Conservation (phyloP, 805 yeast species). For the Candida loeiensis region DNA sequence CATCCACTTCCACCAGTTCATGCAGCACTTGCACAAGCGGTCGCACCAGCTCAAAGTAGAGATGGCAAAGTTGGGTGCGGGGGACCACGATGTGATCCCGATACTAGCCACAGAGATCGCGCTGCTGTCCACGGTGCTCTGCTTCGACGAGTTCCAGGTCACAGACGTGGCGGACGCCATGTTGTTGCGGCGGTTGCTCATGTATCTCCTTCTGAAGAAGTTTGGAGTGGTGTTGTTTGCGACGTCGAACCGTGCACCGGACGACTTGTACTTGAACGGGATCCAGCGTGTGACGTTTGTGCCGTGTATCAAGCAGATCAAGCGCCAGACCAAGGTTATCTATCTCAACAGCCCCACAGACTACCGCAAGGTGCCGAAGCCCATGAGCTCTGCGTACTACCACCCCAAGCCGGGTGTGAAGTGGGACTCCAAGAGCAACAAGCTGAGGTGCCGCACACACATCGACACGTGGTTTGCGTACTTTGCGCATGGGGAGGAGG, state of each 20-base stretch:
- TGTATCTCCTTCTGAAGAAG: conserved; percentile 61
- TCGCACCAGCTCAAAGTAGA: conserved; percentile 63
- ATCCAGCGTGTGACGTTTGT: conserved; percentile 88
- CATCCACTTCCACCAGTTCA: conserved; percentile 93
- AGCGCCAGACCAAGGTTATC: conserved; percentile 69
- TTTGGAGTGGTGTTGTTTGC: conserved; percentile 88
- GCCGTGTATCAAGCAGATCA: conserved; percentile 84
- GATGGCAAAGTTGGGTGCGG: conserved; percentile 18
- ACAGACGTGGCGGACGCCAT: conserved; percentile 99
- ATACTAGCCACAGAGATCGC: conserved; percentile 81
- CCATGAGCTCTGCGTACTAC: conserved; percentile 74
- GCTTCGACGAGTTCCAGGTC: conserved; percentile 97
- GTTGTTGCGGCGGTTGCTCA: conserved; percentile 76
- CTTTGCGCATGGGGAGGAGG: conserved; percentile 47
- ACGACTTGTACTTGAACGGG: conserved; percentile 89
- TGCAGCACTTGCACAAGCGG: conserved; percentile 89
- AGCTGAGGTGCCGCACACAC: conserved; percentile 55
- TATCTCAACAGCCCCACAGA: conserved; percentile 89
- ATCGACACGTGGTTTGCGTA: conserved; percentile 73
- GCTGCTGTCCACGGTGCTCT: conserved; percentile 67
- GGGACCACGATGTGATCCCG: conserved; percentile 79
- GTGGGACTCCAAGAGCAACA: conserved; percentile 49
- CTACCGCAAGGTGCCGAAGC: conserved; percentile 84
- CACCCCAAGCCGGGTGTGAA: conserved; percentile 63
- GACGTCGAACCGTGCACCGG: conserved; percentile 93